These are phyloP conservation scores for Circinella minor DNA, from an alignment of 371 early-diverging fungal species.

Conservation along the genomic window DNA sequence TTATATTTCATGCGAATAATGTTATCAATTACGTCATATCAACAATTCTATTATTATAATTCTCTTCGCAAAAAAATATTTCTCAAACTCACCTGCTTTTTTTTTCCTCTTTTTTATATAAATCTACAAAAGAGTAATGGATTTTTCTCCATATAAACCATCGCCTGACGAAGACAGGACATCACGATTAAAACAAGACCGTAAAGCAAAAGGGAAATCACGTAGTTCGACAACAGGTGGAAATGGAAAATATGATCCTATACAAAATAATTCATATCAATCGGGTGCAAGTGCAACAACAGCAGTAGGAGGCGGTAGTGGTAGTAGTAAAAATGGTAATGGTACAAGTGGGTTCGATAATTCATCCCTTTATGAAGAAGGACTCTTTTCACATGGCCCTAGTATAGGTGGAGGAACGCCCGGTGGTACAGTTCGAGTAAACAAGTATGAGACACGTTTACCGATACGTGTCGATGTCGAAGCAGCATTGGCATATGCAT, in stretches of 20 bases:
- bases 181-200: slow-evolving; percentile 24
- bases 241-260: slow-evolving; percentile 1
- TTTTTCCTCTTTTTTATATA: not conserved
- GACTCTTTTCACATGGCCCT: slow-evolving; percentile 24
- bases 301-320: not conserved
- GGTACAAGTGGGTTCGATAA: slow-evolving; percentile 12
- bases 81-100: not conserved
- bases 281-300: slow-evolving; percentile 18
- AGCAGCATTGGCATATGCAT: slow-evolving; percentile 73
- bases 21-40: no score
- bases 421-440: slow-evolving; percentile 65
- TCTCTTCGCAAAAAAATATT: not conserved
- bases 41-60: no score
- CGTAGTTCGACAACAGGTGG: slow-evolving; percentile 11
- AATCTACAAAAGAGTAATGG: slow-evolving; percentile 20
- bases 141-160: slow-evolving; percentile 57
- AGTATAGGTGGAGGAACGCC: slow-evolving; percentile 18
- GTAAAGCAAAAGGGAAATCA: slow-evolving; percentile 19
- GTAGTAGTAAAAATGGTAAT: not conserved
- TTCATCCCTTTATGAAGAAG: slow-evolving; percentile 42
- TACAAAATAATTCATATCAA: slow-evolving; percentile 25
- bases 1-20: no score
- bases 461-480: slow-evolving; percentile 82
- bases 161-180: slow-evolving; percentile 57
- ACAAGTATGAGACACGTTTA: slow-evolving; percentile 80